A percentile compares a stretch with the other conserved stretches of the same genome.
Conservation (phyloP, 805 yeast species). For the Saccharomycopsis oosterbeekiorum region DNA sequence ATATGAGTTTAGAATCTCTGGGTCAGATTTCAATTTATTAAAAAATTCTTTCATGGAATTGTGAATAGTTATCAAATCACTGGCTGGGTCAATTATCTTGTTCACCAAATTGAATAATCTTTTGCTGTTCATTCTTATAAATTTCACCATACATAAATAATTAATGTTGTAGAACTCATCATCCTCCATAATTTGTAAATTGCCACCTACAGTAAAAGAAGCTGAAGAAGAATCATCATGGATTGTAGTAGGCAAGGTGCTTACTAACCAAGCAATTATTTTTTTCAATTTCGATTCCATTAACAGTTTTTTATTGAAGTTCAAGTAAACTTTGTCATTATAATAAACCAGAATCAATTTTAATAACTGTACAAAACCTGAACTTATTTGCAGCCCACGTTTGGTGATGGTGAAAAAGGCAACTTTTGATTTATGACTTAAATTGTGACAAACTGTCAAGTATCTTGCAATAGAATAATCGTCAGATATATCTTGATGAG, state of each 20-base stretch:
- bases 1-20: constrained; percentile 32
- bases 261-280: constrained; percentile 51
- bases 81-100: constrained; percentile 43
- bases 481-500: constrained; percentile 27
- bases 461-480: constrained; percentile 35
- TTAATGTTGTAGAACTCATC: constrained; percentile 33
- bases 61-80: constrained; percentile 49
- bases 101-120: constrained; percentile 48
- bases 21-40: constrained; percentile 32
- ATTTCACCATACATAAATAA: constrained; percentile 35
- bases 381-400: constrained; percentile 54
- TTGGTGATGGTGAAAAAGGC: constrained; percentile 61
- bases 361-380: constrained; percentile 40
- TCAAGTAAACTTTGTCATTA: constrained; percentile 18
- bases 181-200: background rate
- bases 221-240: background rate
- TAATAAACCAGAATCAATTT: constrained; percentile 38
- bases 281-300: constrained; percentile 35
- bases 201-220: background rate
- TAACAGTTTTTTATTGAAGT: constrained; percentile 18
- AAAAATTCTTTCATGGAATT: constrained; percentile 54
- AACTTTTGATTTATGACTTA: constrained; percentile 49
- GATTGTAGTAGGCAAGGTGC: constrained; percentile 36
- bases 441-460: constrained; percentile 34
- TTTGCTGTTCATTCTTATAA: constrained; percentile 46